phyloP scores from a whole-genome alignment of 2,329 filamentous ascomycete species.

The Ophiocordyceps unilateralis region DNA sequence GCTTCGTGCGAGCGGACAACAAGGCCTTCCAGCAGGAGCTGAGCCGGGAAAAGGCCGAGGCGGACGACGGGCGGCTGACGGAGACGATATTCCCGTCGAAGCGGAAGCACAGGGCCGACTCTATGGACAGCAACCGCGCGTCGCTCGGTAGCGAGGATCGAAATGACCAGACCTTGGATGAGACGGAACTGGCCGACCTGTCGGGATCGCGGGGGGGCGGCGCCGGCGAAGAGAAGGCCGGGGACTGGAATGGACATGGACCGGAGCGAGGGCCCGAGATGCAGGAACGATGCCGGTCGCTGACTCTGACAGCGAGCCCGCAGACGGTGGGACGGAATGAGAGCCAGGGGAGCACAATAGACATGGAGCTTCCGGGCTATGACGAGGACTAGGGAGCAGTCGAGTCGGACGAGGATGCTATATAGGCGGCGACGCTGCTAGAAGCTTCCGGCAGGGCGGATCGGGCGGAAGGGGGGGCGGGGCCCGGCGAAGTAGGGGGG shows the following conservation, averaged over 20 bases:
- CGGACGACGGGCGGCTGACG: constrained; percentile 4
- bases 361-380: constrained; percentile 19
- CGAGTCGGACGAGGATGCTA: neutral
- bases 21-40: constrained; percentile 33
- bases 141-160: constrained; percentile 26
- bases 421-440: constrained; percentile 12
- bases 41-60: constrained; percentile 15
- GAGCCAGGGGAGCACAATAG: constrained; percentile 10
- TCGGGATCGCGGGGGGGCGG: constrained; percentile 3
- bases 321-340: constrained; percentile 6
- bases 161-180: too few species aligned
- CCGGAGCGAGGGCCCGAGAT: constrained; percentile 19
- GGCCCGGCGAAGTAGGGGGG: too few species aligned
- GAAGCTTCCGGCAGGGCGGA: constrained; percentile 5
- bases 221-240: neutral
- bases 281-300: constrained; percentile 20
- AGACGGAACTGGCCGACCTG: constrained; percentile 12
- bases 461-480: neutral
- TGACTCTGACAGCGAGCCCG: constrained; percentile 7
- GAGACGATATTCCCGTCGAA: constrained; percentile 28
- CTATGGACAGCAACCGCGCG: constrained; percentile 27
- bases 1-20: constrained; percentile 34
- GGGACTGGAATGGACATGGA: neutral
- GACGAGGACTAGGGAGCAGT: constrained; percentile 2
- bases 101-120: constrained; percentile 26